Percentiles rank a stretch among this genome's conserved stretches.
phyloP scores from a whole-genome alignment of 2,329 filamentous ascomycete species.

The Fonsecaea monophora region DNA sequence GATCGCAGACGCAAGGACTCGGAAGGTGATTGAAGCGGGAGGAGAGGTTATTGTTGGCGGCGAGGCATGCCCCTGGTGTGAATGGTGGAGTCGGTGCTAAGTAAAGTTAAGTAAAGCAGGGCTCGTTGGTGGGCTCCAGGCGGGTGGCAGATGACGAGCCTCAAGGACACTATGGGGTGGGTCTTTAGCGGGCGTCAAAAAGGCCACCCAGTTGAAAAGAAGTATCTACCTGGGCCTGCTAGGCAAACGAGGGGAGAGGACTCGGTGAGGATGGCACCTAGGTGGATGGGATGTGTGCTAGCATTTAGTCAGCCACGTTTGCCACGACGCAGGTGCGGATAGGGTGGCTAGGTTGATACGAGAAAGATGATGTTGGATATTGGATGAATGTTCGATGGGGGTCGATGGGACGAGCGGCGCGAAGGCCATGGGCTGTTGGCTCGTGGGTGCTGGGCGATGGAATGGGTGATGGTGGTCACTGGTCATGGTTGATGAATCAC shows the following conservation, averaged over 20 bases:
- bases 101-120: neutral
- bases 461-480: neutral
- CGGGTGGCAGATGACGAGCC: conserved; percentile 31
- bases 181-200: neutral
- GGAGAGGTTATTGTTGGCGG: conserved; percentile 21
- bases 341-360: neutral
- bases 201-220: neutral
- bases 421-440: neutral
- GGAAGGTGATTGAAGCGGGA: conserved; percentile 19
- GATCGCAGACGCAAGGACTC: conserved; percentile 19
- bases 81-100: conserved; percentile 23
- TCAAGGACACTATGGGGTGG: conserved; percentile 7
- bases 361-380: neutral
- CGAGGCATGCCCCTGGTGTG: conserved; percentile 18
- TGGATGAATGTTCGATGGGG: neutral
- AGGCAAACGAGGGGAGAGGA: neutral
- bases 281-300: neutral
- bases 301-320: conserved; percentile 2
- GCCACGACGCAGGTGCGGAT: neutral
- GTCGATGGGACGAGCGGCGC: neutral
- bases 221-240: too few relatives aligned
- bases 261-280: neutral
- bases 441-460: neutral
- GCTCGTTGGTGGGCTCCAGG: conserved; percentile 23
- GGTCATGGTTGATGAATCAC: neutral